Conservation (phyloP, 352 stramenopile species). For the Pythium apleroticum region DNA sequence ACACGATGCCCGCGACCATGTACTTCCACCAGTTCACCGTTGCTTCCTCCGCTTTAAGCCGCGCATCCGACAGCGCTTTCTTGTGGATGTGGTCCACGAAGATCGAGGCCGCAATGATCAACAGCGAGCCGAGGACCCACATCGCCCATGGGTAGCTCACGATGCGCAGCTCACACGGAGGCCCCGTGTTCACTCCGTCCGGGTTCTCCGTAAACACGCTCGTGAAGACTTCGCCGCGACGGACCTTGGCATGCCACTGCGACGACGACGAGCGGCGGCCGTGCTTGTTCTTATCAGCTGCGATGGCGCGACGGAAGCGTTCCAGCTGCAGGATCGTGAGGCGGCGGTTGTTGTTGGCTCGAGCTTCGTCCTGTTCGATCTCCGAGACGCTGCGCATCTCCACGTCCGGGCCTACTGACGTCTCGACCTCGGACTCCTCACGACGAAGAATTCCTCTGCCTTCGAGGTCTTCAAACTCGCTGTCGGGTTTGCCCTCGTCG, state of each 20-base stretch:
- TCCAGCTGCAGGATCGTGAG: constrained; percentile 37
- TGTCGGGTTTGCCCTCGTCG: background rate
- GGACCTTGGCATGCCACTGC: constrained; percentile 22
- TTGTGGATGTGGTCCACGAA: constrained; percentile 57
- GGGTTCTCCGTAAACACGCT: constrained; percentile 29
- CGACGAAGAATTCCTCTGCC: constrained; percentile 16
- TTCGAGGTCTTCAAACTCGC: constrained; percentile 26
- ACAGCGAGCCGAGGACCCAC: constrained; percentile 50
- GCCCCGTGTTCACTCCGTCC: constrained; percentile 5
- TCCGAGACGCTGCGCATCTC: constrained; percentile 26
- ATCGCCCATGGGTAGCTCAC: constrained; percentile 59
- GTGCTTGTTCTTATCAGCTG: constrained; percentile 14
- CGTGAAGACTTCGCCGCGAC: constrained; percentile 29
- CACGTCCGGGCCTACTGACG: constrained; percentile 12
- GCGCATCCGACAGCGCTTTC: constrained; percentile 23
- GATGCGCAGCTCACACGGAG: constrained; percentile 43
- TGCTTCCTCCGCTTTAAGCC: background rate
- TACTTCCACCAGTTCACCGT: constrained; percentile 66
- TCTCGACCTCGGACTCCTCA: constrained; percentile 15
- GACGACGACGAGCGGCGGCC: constrained; percentile 11
- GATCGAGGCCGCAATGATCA: constrained; percentile 53
- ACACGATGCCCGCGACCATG: constrained; percentile 53
- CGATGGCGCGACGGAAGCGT: constrained; percentile 35
- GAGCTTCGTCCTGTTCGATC: constrained; percentile 8
- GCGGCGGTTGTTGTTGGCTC: constrained; percentile 24